These are phyloP conservation scores for Pichia sp. DNA, from an alignment of 1,139 yeast genomes.

Conservation along the genomic window DNA sequence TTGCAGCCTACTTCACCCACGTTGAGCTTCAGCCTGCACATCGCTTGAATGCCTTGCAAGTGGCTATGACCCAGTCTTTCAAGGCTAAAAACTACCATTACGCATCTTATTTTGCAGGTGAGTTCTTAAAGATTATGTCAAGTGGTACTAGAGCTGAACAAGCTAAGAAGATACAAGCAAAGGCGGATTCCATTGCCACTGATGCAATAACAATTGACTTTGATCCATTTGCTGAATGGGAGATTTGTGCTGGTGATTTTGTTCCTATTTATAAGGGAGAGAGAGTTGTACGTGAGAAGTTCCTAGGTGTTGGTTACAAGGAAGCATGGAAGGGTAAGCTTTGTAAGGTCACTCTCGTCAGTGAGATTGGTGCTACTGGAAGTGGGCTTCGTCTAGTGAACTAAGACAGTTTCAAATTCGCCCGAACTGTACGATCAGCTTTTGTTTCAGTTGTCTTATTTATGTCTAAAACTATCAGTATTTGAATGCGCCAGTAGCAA, in stretches of 20 bases:
- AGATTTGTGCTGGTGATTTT: constrained; percentile 77
- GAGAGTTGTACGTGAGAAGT: constrained; percentile 66
- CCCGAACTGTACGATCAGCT: too few species aligned
- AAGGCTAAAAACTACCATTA: constrained; percentile 80
- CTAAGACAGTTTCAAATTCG: constrained; percentile 1
- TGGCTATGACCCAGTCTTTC: constrained; percentile 91
- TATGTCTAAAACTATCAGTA: too few species aligned
- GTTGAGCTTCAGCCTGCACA: constrained; percentile 79
- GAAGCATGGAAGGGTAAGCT: constrained; percentile 68
- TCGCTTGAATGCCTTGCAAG: constrained; percentile 80
- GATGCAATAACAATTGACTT: constrained; percentile 89
- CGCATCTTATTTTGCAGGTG: constrained; percentile 86
- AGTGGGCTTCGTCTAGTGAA: constrained; percentile 61
- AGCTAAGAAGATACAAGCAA: constrained; percentile 74
- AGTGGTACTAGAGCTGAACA: constrained; percentile 83
- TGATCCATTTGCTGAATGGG: constrained; percentile 88
- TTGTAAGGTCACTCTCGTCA: constrained; percentile 69
- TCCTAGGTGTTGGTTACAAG: constrained; percentile 87
- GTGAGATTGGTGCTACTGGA: constrained; percentile 90
- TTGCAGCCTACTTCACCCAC: constrained; percentile 92
- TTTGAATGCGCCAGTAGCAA: too few species aligned
- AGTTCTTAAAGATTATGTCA: constrained; percentile 60
- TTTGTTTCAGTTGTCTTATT: too few species aligned
- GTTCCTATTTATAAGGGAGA: constrained; percentile 85
- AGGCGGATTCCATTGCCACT: constrained; percentile 70